Evolutionary conservation across 129 eudicot species (phyloP).

Genomic region (Flaveria robusta): DNA sequence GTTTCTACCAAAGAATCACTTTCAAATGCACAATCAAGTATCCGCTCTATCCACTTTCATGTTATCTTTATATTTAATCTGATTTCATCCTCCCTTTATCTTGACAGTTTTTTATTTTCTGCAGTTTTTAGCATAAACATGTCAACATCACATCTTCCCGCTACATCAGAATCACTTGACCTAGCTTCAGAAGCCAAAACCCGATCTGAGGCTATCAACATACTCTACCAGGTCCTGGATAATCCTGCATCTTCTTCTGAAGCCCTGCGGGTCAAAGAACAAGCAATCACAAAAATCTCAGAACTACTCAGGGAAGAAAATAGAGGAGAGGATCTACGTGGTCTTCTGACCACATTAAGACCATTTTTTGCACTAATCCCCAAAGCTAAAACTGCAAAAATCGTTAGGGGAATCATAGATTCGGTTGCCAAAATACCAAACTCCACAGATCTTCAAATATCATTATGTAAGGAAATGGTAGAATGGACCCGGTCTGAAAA

Average conservation of each 20-base stretch:
- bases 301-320: conserved; percentile 56
- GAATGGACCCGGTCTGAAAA: conserved; percentile 68
- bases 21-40: background rate
- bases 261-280: conserved; percentile 59
- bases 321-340: conserved; percentile 60
- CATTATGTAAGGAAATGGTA: conserved; percentile 67
- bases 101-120: conserved; percentile 7
- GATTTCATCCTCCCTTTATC: background rate
- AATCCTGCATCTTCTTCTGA: conserved; percentile 72
- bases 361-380: conserved; percentile 61
- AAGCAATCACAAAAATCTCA: conserved; percentile 55
- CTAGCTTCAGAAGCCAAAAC: conserved; percentile 56
- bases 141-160: conserved; percentile 55
- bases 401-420: conserved; percentile 59
- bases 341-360: conserved; percentile 54
- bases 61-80: background rate
- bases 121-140: conserved; percentile 31
- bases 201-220: conserved; percentile 53
- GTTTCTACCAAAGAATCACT: background rate
- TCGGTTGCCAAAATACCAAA: conserved; percentile 64
- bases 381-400: conserved; percentile 64
- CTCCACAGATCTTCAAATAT: conserved; percentile 56
- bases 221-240: conserved; percentile 53
- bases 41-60: background rate
- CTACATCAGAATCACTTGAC: conserved; percentile 52